phyloP scores from a whole-genome alignment of 2,329 filamentous ascomycete species.

The Ascochyta fabae region DNA sequence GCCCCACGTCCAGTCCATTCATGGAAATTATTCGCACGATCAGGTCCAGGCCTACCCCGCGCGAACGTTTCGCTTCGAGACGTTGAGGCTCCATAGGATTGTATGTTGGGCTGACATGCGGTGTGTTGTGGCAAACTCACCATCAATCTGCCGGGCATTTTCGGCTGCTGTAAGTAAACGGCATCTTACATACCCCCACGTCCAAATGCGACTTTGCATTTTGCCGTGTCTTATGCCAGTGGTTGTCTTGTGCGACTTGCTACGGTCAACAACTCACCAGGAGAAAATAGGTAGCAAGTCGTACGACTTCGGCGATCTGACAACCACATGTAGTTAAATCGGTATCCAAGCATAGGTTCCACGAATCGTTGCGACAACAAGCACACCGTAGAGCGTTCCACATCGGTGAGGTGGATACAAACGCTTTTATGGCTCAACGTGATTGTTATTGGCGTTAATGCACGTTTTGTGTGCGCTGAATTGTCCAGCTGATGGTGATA shows the following conservation, averaged over 20 bases:
- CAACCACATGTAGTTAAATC: not conserved
- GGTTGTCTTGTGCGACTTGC: not conserved
- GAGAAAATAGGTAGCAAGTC: not conserved
- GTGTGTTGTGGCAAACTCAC: constrained; percentile 4
- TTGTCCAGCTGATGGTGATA: too few relatives aligned
- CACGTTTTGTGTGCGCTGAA: not conserved
- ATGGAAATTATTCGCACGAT: constrained; percentile 2
- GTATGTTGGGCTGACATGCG: not conserved
- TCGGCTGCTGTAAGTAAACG: not conserved
- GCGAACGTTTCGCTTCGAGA: constrained; percentile 1
- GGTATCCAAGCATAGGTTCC: not conserved
- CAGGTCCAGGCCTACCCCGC: constrained; percentile 2
- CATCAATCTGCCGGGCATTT: constrained; percentile 2
- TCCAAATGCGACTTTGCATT: not conserved
- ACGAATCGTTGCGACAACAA: not conserved
- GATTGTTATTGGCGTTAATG: not conserved
- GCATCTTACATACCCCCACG: constrained; percentile 4
- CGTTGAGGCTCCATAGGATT: constrained; percentile 5
- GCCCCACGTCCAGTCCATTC: not conserved
- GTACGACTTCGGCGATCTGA: constrained; percentile 5
- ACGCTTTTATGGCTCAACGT: not conserved
- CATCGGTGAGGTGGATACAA: not conserved
- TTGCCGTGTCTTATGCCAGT: not conserved
- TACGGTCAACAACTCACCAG: not conserved
- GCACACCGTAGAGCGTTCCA: not conserved